Evolutionary conservation across 164 flowering plant genomes (phyloP).

Genomic region (Litsea cubeba): DNA sequence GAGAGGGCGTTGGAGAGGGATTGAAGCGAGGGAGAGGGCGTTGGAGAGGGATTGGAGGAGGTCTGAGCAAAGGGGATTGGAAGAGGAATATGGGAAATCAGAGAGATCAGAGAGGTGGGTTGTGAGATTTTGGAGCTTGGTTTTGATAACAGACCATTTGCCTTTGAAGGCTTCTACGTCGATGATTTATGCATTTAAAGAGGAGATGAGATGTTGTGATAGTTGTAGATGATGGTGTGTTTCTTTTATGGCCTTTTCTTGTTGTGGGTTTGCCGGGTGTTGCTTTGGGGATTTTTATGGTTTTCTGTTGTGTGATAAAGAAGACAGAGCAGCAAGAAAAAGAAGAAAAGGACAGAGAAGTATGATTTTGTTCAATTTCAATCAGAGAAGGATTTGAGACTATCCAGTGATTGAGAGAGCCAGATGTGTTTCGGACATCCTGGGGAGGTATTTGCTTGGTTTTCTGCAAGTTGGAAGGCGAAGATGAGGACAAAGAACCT

Average conservation of each 20-base stretch:
- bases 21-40: no score
- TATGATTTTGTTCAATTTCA: no score
- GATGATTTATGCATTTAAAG: constrained; percentile 19
- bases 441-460: neutral
- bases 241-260: constrained; percentile 17
- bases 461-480: neutral
- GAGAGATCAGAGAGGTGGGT: constrained; percentile 45
- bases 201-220: constrained; percentile 12
- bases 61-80: constrained; percentile 44
- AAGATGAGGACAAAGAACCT: neutral
- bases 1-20: constrained; percentile 37
- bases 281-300: no score
- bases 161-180: constrained; percentile 35
- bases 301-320: no score
- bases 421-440: neutral
- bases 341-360: neutral
- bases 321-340: neutral
- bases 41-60: constrained; percentile 34
- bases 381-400: no score
- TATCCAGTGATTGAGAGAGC: neutral
- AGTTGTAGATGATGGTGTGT: constrained; percentile 10
- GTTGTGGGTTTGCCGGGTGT: neutral
- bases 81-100: constrained; percentile 28
- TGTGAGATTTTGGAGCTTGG: constrained; percentile 40
- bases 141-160: constrained; percentile 42